These are phyloP conservation scores for Chlorella sp. DNA, from an alignment of 139 green algal genomes.

Conservation along the genomic window DNA sequence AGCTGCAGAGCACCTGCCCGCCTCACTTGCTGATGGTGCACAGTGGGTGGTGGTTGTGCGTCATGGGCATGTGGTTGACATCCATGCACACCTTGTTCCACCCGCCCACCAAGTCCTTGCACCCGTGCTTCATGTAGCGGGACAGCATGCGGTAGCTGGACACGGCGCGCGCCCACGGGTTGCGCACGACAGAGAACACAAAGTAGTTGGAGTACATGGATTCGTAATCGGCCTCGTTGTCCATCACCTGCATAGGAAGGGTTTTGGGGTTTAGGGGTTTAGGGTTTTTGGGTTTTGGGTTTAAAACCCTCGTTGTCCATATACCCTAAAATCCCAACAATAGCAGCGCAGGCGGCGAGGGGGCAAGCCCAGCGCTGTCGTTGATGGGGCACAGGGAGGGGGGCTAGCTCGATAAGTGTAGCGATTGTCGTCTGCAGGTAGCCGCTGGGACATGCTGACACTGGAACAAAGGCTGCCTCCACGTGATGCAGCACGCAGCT, in stretches of 20 bases:
- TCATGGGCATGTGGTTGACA: not conserved
- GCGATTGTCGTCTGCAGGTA: too few species aligned
- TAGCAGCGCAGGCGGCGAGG: too few species aligned
- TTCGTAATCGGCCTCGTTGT: not conserved
- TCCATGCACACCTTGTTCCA: conserved; percentile 22
- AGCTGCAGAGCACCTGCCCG: not conserved
- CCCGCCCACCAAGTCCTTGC: conserved; percentile 18
- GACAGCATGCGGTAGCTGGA: conserved; percentile 32
- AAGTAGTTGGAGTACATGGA: conserved; percentile 19
- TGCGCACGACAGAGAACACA: conserved; percentile 27
- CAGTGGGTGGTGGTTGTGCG: conserved; percentile 11
- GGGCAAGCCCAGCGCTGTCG: too few species aligned
- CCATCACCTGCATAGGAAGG: not conserved
- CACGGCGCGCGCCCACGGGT: conserved; percentile 25
- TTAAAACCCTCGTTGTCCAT: too few species aligned
- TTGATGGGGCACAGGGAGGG: too few species aligned
- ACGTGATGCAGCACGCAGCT: too few species aligned
- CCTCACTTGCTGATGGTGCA: conserved; percentile 31
- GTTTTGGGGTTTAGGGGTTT: too few species aligned
- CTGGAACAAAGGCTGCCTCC: too few species aligned
- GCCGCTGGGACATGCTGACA: too few species aligned
- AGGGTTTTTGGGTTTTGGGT: too few species aligned
- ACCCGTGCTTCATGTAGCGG: conserved; percentile 6
- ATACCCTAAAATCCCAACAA: too few species aligned
- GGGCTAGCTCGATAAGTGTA: too few species aligned